Evolutionary conservation across 352 stramenopile species (phyloP), one percentile per base, ranked within the genome.

Genomic region (Phytophthora sojae): DNA sequence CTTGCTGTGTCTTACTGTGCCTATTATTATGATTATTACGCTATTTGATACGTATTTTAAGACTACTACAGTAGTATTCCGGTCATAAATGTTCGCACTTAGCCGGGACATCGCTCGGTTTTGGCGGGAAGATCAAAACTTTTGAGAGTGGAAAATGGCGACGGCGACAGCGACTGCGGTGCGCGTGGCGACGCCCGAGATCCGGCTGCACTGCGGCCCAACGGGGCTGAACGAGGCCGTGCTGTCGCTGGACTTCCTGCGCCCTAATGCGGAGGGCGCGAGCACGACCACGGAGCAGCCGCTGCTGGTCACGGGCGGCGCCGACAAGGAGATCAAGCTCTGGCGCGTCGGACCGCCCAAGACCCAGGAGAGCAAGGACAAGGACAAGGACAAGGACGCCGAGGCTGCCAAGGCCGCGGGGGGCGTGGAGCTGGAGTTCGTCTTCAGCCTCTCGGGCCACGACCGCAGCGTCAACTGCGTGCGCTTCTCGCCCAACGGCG

Each of bases 391-490:
- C 29, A 8, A 32, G 29, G 29, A 9, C 8, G 65, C 79, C 1
- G 42, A 11, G 11, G 64, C 62, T 8, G 29, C 52, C 17, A 53
- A 69, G 21, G 42, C 25, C 15, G 65, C 63, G 1, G 51, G 37
- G 2, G 6, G 14, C 21, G 19, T 71, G 23, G 76, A 73, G 1
- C 81, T 93, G 15, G 77, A 90, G 21, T 96, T 96, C 63, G 69
- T 96, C 39, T 94, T 96, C 70, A 94, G 86, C 56, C 85, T 96
- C 30, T 84, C 88, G 6, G 90, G 91, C 11, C 92, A 98, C 73
- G 90, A 98, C 61, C 88, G 91, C 56, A 97, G 89, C 66, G 80
- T 98, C 67, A 97, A 98, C 73, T 97, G 89, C 61, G 91, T 97
- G 51, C 90, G 91, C n/a, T 98, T 98, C 77, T 97, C 91, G 17